Evolutionary conservation across 768 basidiomycete species (phyloP).

Genomic region (Macrocybe gigantea): DNA sequence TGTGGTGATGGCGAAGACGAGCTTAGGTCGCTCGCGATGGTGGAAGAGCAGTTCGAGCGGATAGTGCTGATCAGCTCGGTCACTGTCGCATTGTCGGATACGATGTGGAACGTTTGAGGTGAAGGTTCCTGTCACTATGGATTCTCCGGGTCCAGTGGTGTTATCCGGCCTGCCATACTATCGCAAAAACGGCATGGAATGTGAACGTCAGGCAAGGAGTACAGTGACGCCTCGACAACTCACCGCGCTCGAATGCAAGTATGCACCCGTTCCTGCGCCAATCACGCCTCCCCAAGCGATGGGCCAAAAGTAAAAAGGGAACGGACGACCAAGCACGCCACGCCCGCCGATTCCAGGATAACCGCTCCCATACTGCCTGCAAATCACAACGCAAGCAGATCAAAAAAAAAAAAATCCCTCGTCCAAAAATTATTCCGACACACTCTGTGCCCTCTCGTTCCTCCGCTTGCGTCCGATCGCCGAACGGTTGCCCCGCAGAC

Average conservation of each 20-base stretch:
- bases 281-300: constrained; percentile 33
- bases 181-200: neutral
- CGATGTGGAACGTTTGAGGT: constrained; percentile 32
- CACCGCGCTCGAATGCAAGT: constrained; percentile 21
- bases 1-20: constrained; percentile 15
- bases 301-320: constrained; percentile 55
- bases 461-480: constrained; percentile 37
- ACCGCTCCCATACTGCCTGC: constrained; percentile 48
- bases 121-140: constrained; percentile 29
- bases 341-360: constrained; percentile 38
- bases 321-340: constrained; percentile 37
- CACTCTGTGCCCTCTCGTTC: constrained; percentile 34
- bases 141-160: constrained; percentile 37
- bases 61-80: constrained; percentile 28
- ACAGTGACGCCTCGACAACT: too few relatives aligned
- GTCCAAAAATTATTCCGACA: constrained; percentile 3
- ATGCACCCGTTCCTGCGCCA: constrained; percentile 14
- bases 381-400: neutral
- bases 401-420: too few relatives aligned
- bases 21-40: constrained; percentile 10
- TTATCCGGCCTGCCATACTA: constrained; percentile 42
- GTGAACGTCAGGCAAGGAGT: neutral
- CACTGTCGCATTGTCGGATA: constrained; percentile 40
- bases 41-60: constrained; percentile 29
- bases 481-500: constrained; percentile 26